Base-by-base conservation (phyloP, 2,329 filamentous ascomycete genomes). In the Pleurostoma richardsiae region DNA sequence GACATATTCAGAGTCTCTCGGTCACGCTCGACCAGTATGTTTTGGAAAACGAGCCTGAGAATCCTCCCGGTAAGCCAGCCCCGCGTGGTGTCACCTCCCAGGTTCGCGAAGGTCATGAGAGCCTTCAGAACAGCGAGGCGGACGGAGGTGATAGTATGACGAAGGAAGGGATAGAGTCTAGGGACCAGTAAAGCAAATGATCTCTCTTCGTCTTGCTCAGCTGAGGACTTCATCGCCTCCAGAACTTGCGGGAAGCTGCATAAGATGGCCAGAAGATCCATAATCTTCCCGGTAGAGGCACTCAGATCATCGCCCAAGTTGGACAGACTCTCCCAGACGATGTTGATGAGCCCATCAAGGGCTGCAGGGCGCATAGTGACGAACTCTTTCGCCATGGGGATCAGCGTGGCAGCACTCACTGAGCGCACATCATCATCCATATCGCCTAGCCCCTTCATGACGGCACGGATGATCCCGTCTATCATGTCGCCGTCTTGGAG, bases 291-390 rank as follows among this genome's bases (percentile, higher is more conserved):
- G 7, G 95, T 99, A 64, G 94, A 97, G 4, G 94, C 94, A 64
- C 91, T 97, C 19, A 99, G 76, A 61, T 99, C 94, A 62, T 99
- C 94, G 54, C 92, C 91, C n/a, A 99, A 74, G 62, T 95, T 95
- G 4, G 92, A 95, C 28, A 99, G 74, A 70, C 94, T 97, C 60
- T 95, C 88, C 94, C 94, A 99, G 29, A 99, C 91, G 49, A 97
- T 95, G 60, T 88, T 86, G 65, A 96, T 95, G 38, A 99, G 80
- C 30, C 80, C 77, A 51, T 91, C 84, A 30, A 99, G 76, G 40
- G 89, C 84, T 31, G 76, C 76, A 11, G 90, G 86, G 11, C 92
- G 86, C 64, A 95, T 81, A 36, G 83, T 84, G 55, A 97, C 91
- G 57, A 97, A 95, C 60, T 99, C 94, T 61, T 92, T 86, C 4